Evolutionary conservation across 768 basidiomycete genomes (phyloP), one percentile per base, ranked within the genome.

Genomic region (Leccinum imitatum): DNA sequence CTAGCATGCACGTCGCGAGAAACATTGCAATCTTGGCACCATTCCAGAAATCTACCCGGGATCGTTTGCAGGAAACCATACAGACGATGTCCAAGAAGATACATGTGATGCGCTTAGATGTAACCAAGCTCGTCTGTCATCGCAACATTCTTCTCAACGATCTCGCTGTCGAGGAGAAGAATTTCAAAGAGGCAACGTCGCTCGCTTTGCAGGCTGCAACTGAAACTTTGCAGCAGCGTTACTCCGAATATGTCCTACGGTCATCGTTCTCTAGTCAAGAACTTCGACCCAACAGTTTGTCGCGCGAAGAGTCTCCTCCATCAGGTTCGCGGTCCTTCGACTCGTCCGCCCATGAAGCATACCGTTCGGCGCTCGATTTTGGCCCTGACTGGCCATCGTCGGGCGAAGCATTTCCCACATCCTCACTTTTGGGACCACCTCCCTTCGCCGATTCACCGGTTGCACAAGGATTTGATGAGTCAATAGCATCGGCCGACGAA

Each of bases 11-110:
- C 17, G 77, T 89, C 47, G 84, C 89, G 21, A 87, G 90, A 46
- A 96, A 95, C 67, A 80, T 98, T 21, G 87, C 87, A 2, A 84
- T 90, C 47, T 80, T 98, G 41, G 89, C 92, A 15, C 95, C 97
- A 3, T 95, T 98, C 73, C 91, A 89, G 68, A 85, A 84, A 52
- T 79, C 87, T 9, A 95, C 95, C 4, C 85, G 95, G 51, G 90
- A 93, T 62, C 83, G 87, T 50, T 80, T 99, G 27, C 75, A 83
- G 23, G 65, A 75, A 23, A 79, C 86, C 3, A 77, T 95, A 17
- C 85, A 86, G 64, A 76, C 74, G 17, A 77, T 89, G 13, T 84
- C 89, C 8, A 87, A 83, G 68, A 81, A 83, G 44, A 76, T 98
- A 53, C 83, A 82, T 66, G 79, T 81, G 62, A 75, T 86, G 52